phyloP scores from a whole-genome alignment of 768 basidiomycete genomes.

The Neoboletus subvelutipes region DNA sequence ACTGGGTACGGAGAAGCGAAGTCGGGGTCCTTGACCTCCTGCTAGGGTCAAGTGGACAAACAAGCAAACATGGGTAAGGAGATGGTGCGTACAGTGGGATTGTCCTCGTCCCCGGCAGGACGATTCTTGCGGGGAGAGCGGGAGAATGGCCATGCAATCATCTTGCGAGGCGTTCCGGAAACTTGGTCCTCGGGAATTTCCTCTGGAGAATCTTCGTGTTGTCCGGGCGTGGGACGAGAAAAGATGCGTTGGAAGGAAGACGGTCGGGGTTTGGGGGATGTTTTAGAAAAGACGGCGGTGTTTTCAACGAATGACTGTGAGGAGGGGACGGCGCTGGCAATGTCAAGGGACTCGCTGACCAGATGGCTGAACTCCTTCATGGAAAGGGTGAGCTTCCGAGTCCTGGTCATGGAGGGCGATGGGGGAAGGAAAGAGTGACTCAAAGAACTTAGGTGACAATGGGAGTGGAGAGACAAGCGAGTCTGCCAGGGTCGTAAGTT shows the following conservation, averaged over 20 bases:
- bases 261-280: slow-evolving; percentile 15
- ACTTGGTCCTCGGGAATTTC: slow-evolving; percentile 8
- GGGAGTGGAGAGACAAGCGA: slow-evolving; percentile 8
- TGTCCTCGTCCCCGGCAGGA: slow-evolving; percentile 4
- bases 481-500: slow-evolving; percentile 17
- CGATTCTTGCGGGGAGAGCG: slow-evolving; percentile 25
- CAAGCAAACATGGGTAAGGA: not conserved
- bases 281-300: slow-evolving; percentile 21
- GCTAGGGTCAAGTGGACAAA: slow-evolving; percentile 7
- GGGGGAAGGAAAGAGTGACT: not conserved
- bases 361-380: slow-evolving; percentile 36
- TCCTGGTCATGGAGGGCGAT: slow-evolving; percentile 24
- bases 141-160: slow-evolving; percentile 31
- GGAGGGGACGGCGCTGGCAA: slow-evolving; percentile 5
- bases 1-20: slow-evolving; percentile 10
- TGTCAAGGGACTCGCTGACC: slow-evolving; percentile 34
- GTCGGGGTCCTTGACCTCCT: slow-evolving; percentile 10
- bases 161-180: slow-evolving; percentile 24
- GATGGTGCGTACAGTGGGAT: slow-evolving; percentile 12
- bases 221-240: slow-evolving; percentile 22
- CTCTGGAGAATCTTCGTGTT: slow-evolving; percentile 7
- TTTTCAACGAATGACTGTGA: slow-evolving; percentile 25
- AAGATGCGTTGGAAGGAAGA: slow-evolving; percentile 33
- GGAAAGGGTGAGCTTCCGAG: slow-evolving; percentile 28
- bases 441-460: slow-evolving; percentile 4